A percentile compares a stretch with the other conserved stretches of the same genome.
Evolutionary conservation across 2,329 filamentous ascomycete genomes (phyloP).

Genomic region (Aspergillus arachidicola): DNA sequence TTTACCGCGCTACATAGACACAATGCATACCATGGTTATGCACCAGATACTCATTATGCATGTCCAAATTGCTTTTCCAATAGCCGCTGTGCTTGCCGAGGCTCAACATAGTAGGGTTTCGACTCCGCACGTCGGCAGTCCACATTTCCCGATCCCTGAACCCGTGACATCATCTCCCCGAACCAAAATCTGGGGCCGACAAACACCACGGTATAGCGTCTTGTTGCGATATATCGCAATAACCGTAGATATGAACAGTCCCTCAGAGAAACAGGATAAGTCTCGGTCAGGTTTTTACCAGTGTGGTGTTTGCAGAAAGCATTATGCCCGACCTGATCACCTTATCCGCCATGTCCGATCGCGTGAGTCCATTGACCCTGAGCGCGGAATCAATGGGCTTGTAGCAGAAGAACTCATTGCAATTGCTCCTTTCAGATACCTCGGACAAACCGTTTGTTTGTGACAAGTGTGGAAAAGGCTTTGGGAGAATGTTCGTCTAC

Average conservation of each 20-base stretch:
- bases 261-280: not conserved
- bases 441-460: slow-evolving; percentile 37
- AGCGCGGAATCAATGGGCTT: not conserved
- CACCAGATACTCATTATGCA: not conserved
- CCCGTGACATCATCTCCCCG: not conserved
- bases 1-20: not conserved
- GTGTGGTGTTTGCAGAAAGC: slow-evolving; percentile 56
- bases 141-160: not conserved
- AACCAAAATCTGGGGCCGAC: not conserved
- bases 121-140: not conserved
- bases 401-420: not conserved
- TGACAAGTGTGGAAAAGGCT: slow-evolving; percentile 35
- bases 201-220: not conserved
- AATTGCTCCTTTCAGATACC: not conserved
- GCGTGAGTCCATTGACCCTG: slow-evolving; percentile 34
- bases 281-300: slow-evolving; percentile 42
- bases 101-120: not conserved
- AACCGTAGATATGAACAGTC: not conserved
- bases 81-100: not conserved
- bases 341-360: slow-evolving; percentile 57
- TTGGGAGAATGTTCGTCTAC: slow-evolving; percentile 30
- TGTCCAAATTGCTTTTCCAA: too few relatives aligned
- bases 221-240: not conserved
- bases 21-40: not conserved
- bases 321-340: slow-evolving; percentile 57